phyloP scores from a whole-genome alignment of 2,329 filamentous ascomycete species.

The Trichophyton equinum region DNA sequence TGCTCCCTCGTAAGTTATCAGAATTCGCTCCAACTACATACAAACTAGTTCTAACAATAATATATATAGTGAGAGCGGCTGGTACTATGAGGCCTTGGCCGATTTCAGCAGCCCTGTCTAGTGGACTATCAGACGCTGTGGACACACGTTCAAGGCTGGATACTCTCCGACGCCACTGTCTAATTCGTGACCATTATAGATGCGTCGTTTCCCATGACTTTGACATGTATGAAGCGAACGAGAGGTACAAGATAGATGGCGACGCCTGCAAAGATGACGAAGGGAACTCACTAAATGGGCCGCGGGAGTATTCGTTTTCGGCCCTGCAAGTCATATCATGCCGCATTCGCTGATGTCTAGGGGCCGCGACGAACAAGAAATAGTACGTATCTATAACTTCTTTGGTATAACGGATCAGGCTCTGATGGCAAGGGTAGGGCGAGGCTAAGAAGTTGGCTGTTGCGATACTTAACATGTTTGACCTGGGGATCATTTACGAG shows the following conservation, averaged over 20 bases:
- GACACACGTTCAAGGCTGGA: conserved; percentile 8
- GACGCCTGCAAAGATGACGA: conserved; percentile 14
- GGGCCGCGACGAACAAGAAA: too few relatives aligned
- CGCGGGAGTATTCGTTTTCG: too few relatives aligned
- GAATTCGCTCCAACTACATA: background rate
- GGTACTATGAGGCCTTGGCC: conserved; percentile 12
- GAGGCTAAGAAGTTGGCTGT: conserved; percentile 23
- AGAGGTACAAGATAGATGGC: conserved; percentile 10
- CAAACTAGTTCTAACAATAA: background rate
- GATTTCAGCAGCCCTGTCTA: conserved; percentile 12
- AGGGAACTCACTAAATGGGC: conserved; percentile 4
- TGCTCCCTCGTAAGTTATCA: conserved; percentile 12
- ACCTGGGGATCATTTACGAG: conserved; percentile 23
- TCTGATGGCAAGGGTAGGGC: too few relatives aligned
- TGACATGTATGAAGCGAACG: conserved; percentile 10
- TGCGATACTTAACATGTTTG: conserved; percentile 34
- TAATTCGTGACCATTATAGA: conserved; percentile 15
- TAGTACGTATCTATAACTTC: too few relatives aligned
- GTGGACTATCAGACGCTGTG: background rate
- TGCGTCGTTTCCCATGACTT: conserved; percentile 14
- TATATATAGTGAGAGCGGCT: conserved; percentile 12
- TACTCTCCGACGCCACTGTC: conserved; percentile 13
- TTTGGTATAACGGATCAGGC: too few relatives aligned
- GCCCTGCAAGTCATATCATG: too few relatives aligned
- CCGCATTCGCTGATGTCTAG: too few relatives aligned